These are phyloP conservation scores for Fusarium decemcellulare DNA, from an alignment of 2,329 filamentous ascomycete species.

Conservation along the genomic window DNA sequence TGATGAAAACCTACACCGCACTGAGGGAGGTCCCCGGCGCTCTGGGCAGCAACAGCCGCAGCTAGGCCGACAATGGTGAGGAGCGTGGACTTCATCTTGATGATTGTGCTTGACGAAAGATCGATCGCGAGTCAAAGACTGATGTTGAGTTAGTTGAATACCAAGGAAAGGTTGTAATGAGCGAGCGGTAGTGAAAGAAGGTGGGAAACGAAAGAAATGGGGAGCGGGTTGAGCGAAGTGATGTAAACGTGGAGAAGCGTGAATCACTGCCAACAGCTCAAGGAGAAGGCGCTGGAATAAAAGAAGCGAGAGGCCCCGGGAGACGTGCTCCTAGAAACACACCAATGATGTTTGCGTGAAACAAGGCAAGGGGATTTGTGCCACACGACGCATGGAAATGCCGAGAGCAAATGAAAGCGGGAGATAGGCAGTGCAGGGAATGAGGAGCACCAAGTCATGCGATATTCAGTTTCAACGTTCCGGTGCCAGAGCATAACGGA, in stretches of 20 bases:
- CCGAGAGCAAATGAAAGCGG: slow-evolving; percentile 24
- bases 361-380: slow-evolving; percentile 47
- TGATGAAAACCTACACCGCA: slow-evolving; percentile 65
- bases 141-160: slow-evolving; percentile 26
- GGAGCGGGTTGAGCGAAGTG: neutral
- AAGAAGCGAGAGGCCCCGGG: slow-evolving; percentile 16
- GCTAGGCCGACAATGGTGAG: slow-evolving; percentile 60
- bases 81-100: slow-evolving; percentile 67
- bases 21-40: slow-evolving; percentile 57
- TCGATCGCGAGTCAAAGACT: slow-evolving; percentile 34
- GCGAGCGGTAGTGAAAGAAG: slow-evolving; percentile 22
- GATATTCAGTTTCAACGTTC: slow-evolving; percentile 27
- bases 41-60: slow-evolving; percentile 58
- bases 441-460: slow-evolving; percentile 38
- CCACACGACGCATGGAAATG: slow-evolving; percentile 39
- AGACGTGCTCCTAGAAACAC: slow-evolving; percentile 28
- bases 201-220: slow-evolving; percentile 8
- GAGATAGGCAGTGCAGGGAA: slow-evolving; percentile 25
- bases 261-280: slow-evolving; percentile 27
- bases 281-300: slow-evolving; percentile 27
- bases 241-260: slow-evolving; percentile 20
- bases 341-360: slow-evolving; percentile 48
- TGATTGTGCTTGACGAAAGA: slow-evolving; percentile 36
- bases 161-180: slow-evolving; percentile 14
- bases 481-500: slow-evolving; percentile 12